Percentiles rank a stretch among this genome's conserved stretches.
Evolutionary conservation across 2,329 filamentous ascomycete species (phyloP).

Genomic region (Fusarium duplospermum): DNA sequence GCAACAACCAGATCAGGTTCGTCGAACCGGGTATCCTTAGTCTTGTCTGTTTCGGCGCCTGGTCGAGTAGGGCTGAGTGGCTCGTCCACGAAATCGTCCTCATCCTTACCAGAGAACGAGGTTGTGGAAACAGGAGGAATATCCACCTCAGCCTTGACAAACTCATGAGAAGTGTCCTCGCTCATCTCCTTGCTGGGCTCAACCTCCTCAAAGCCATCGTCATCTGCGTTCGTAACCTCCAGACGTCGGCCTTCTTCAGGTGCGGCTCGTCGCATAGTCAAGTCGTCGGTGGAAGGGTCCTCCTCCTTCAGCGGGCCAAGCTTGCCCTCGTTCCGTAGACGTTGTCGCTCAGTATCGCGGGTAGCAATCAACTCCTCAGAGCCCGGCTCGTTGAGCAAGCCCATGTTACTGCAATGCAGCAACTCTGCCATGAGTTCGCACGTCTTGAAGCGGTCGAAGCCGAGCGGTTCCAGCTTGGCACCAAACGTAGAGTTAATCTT

Average conservation of each 20-base stretch:
- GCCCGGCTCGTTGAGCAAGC: constrained; percentile 88
- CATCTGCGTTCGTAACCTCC: constrained; percentile 83
- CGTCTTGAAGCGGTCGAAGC: constrained; percentile 98
- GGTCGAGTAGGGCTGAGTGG: constrained; percentile 77
- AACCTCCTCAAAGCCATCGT: constrained; percentile 96
- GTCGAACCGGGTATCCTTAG: constrained; percentile 64
- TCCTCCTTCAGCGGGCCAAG: constrained; percentile 61
- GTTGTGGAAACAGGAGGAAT: constrained; percentile 49
- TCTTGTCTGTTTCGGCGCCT: constrained; percentile 68
- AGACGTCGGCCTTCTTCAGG: constrained; percentile 75
- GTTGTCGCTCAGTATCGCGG: constrained; percentile 84
- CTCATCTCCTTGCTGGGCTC: constrained; percentile 74
- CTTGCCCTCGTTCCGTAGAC: constrained; percentile 80
- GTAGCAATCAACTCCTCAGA: constrained; percentile 87
- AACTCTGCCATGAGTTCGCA: constrained; percentile 99
- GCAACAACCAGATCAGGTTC: constrained; percentile 67
- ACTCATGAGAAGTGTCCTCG: constrained; percentile 78
- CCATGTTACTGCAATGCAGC: constrained; percentile 99
- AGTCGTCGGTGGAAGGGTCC: constrained; percentile 63
- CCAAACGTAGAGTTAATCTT: constrained; percentile 90
- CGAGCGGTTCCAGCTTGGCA: constrained; percentile 89
- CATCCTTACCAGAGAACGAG: constrained; percentile 62
- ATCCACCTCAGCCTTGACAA: constrained; percentile 70
- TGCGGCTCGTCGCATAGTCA: constrained; percentile 68
- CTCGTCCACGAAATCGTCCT: constrained; percentile 83